Conservation (phyloP, 148 eudicot species). For the Dianthus caryophyllus region DNA sequence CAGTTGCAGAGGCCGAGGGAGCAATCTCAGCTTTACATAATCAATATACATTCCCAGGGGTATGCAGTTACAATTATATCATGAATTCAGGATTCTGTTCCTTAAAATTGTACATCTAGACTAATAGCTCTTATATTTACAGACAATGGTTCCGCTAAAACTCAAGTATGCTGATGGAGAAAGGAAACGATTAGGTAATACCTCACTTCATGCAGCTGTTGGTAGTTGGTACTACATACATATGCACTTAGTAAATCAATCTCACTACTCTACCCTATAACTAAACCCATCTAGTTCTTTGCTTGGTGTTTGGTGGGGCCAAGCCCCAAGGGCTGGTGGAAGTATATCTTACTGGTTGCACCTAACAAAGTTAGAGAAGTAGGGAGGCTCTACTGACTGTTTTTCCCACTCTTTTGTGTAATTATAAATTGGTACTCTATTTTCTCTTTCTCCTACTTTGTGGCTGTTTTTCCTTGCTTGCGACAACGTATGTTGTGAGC, state of each 20-base stretch:
- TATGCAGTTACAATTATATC: conserved; percentile 31
- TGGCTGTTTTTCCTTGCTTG: not conserved
- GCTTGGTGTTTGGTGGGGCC: not conserved
- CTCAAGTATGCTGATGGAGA: conserved; percentile 80
- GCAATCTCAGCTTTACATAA: conserved; percentile 63
- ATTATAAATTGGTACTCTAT: not conserved
- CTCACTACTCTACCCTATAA: not conserved
- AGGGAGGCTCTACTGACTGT: not conserved
- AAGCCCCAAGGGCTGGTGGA: not conserved
- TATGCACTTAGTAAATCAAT: not conserved
- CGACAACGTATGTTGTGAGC: not conserved
- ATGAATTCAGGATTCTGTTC: not conserved
- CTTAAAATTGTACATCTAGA: not conserved
- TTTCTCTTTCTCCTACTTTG: not conserved
- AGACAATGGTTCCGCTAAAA: conserved; percentile 54
- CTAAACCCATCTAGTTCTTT: not conserved
- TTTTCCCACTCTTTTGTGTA: not conserved
- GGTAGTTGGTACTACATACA: no score
- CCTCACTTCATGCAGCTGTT: not conserved
- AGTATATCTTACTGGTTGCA: not conserved
- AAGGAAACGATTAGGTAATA: conserved; percentile 63
- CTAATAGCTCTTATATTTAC: conserved; percentile 14
- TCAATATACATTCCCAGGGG: conserved; percentile 62
- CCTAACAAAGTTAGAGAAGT: not conserved
- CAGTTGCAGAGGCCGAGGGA: conserved; percentile 62